phyloP scores from a whole-genome alignment of 2,329 filamentous ascomycete species.

The Aphanoascus verrucosus region DNA sequence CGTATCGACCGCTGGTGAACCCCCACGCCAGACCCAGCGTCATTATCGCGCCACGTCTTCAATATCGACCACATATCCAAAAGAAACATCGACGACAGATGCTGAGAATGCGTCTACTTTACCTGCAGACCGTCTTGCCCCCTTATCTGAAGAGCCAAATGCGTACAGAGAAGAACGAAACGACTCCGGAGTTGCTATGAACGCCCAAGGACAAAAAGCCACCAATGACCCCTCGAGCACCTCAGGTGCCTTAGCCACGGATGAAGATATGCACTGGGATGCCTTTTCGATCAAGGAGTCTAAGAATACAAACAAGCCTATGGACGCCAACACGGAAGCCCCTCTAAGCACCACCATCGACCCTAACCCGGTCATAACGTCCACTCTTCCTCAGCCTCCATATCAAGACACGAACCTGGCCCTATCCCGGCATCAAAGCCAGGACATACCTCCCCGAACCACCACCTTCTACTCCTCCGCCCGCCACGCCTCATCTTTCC shows the following conservation, averaged over 20 bases:
- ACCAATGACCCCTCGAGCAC: not conserved
- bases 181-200: slow-evolving; percentile 1
- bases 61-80: not conserved
- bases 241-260: not conserved
- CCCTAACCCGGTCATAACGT: too few species aligned
- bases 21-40: not conserved
- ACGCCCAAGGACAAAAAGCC: not conserved
- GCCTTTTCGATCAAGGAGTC: not conserved
- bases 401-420: too few species aligned
- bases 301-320: not conserved
- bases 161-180: not conserved
- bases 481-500: too few species aligned
- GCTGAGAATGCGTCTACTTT: not conserved
- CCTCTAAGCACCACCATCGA: not conserved
- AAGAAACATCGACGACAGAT: not conserved
- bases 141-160: not conserved
- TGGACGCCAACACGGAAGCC: not conserved
- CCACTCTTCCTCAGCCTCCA: not conserved
- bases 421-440: too few species aligned
- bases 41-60: not conserved
- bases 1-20: not conserved
- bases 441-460: too few species aligned
- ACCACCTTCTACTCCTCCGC: too few species aligned
- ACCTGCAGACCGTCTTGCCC: not conserved
- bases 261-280: not conserved